Conservation (phyloP, 306 rosid genomes). For the Potentilla sterilis region DNA sequence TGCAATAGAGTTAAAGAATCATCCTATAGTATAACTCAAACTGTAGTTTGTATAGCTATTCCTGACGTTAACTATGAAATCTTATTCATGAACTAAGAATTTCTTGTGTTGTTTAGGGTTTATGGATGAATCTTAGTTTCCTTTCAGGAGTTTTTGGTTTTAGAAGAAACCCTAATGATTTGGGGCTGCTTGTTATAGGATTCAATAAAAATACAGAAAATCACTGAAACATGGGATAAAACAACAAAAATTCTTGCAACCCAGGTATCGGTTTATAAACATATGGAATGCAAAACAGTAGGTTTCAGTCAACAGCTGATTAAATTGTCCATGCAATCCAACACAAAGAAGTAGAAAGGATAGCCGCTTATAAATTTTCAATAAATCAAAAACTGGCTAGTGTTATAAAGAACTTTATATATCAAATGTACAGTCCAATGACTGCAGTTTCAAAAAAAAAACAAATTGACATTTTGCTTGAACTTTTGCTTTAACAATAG, state of each 20-base stretch:
- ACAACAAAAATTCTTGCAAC: background rate
- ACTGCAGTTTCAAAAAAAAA: background rate
- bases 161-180: background rate
- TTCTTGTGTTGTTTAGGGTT: background rate
- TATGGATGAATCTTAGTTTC: background rate
- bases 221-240: background rate
- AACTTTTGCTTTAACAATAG: constrained; percentile 1
- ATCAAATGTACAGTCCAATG: background rate
- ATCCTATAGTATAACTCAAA: background rate
- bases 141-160: background rate
- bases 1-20: background rate
- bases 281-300: background rate
- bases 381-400: background rate
- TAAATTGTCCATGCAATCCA: background rate
- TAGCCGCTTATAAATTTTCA: background rate
- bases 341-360: background rate
- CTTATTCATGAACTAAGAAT: background rate
- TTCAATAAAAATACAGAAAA: too few relatives aligned
- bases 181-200: background rate
- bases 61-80: background rate
- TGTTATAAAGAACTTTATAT: background rate
- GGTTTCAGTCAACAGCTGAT: background rate
- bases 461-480: background rate
- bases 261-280: background rate
- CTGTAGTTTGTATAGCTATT: background rate